Evolutionary conservation across 1,284 basidiomycete genomes (phyloP).

Genomic region (Xerocomus amazonicus): DNA sequence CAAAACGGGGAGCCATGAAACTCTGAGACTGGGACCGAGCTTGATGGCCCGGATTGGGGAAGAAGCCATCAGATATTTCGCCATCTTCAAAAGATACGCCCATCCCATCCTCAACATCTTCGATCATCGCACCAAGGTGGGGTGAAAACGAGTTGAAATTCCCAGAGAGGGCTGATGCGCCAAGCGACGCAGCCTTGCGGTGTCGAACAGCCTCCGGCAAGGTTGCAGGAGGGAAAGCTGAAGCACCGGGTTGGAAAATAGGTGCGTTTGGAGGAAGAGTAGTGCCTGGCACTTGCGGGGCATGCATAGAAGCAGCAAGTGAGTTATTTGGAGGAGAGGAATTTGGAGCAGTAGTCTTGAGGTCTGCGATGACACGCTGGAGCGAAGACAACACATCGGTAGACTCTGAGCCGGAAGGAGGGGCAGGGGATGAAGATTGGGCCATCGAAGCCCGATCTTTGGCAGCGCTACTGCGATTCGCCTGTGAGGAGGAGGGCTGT

Average conservation of each 20-base stretch:
- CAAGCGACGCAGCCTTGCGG: slow-evolving; percentile 75
- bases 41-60: slow-evolving; percentile 53
- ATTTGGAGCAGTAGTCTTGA: slow-evolving; percentile 65
- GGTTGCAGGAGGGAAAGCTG: slow-evolving; percentile 48
- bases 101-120: slow-evolving; percentile 65
- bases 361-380: slow-evolving; percentile 78
- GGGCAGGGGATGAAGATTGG: slow-evolving; percentile 46
- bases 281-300: slow-evolving; percentile 45
- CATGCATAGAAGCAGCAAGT: slow-evolving; percentile 45
- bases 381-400: slow-evolving; percentile 76
- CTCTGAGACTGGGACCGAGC: slow-evolving; percentile 72
- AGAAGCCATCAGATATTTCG: slow-evolving; percentile 62
- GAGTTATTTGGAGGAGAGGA: slow-evolving; percentile 37
- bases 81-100: slow-evolving; percentile 64
- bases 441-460: slow-evolving; percentile 45
- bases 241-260: slow-evolving; percentile 65
- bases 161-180: slow-evolving; percentile 51
- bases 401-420: slow-evolving; percentile 44
- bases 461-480: slow-evolving; percentile 40
- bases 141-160: slow-evolving; percentile 71
- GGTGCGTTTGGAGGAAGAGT: slow-evolving; percentile 63
- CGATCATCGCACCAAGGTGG: slow-evolving; percentile 76
- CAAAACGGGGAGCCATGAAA: slow-evolving; percentile 85
- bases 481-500: slow-evolving; percentile 53
- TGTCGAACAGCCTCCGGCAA: slow-evolving; percentile 59